Evolutionary conservation across 129 eudicot species (phyloP), one percentile per base, ranked within the genome.

Genomic region (Flaveria robusta): DNA sequence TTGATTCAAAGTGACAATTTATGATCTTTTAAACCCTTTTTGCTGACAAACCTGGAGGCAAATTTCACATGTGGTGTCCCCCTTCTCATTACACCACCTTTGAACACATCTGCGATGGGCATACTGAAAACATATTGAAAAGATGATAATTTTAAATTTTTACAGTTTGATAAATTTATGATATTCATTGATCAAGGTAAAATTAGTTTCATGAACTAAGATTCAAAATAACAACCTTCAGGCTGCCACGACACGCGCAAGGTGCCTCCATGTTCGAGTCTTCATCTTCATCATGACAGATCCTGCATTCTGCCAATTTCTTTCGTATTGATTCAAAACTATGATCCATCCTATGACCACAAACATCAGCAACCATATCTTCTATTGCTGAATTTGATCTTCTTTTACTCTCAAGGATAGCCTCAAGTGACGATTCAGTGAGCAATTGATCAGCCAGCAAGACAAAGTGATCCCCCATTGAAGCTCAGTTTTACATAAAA

Each of bases 81-180:
- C 97, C 87, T 92, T 92, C 87, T 87, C 96, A 22, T 89, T 84
- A 81, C 97, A 92, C 97, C 97, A 92, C 77, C 85, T 77, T 68
- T 92, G 96, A 66, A 92, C 93, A 66, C 97, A 92, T 75, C 42
- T 79, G 46, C 89, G 96, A 77, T 92, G 97, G 22, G 97, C 96
- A 79, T 84, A 86, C 97, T 92, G 85, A 71, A 50, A 74, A 64
- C 50, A 59, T 20, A 62, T n/a, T 41, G 8, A 42, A 4, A 34
- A 34, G 39, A 34, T 34, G 7, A 34, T 4, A 34, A 6, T 7
- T 7, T 18, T 52, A 22, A 52, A 19, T 52, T 1, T 22, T 52
- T 7, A 18, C 2, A 20, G 3, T 20, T n/a, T n/a, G n/a, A n/a
- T n/a, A n/a, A n/a, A n/a, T n/a, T n/a, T n/a, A n/a, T n/a, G n/a